Base-by-base conservation (phyloP, 441 rosid species). In the Populus hybrid region DNA sequence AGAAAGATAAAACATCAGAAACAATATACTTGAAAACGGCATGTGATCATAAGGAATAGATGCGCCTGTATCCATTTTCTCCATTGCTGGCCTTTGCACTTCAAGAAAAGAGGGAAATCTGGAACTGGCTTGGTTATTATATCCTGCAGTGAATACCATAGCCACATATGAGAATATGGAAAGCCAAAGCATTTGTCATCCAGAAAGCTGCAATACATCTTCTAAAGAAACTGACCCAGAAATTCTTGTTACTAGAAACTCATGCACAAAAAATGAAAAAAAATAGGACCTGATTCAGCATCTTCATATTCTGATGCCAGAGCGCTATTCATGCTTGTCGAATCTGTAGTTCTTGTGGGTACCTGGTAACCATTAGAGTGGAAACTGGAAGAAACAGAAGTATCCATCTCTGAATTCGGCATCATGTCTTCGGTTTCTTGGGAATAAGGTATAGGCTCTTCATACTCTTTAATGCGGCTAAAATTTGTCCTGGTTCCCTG, bases 231-330 rank as follows among this genome's bases (percentile, higher is more conserved):
- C 30, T 11, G 16, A 26, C 69, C 28, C 69, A 66, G 69, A 10
- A 65, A 65, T 21, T 28, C 16, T 28, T 14, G 14, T 23, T 26
- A 11, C 16, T 9, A 2, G 69, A 23, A 66, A 63, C 32, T 66
- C 3, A 32, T 11, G 42, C 42, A 35, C 71, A 73, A 76, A 40
- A 73, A n/a, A 72, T 26, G 57, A 80, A 64, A 30, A 23, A 80
- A 80, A 73, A 78, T 36, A 61, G 32, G 88, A 95, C 99, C 99
- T 68, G 98, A 89, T 85, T 95, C 97, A 79, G 90, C 92, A 82
- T 95, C 98, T 89, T 93, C 98, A 82, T 88, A 90, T 77, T 83
- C 75, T 42, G 93, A 89, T 67, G 98, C 81, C 83, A 92, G 86
- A 66, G 92, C 85, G 83, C 94, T 91, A 67, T 94, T 90, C 79